These are phyloP conservation scores for Parietaria judaica DNA, from an alignment of 306 rosid genomes.

Conservation along the genomic window DNA sequence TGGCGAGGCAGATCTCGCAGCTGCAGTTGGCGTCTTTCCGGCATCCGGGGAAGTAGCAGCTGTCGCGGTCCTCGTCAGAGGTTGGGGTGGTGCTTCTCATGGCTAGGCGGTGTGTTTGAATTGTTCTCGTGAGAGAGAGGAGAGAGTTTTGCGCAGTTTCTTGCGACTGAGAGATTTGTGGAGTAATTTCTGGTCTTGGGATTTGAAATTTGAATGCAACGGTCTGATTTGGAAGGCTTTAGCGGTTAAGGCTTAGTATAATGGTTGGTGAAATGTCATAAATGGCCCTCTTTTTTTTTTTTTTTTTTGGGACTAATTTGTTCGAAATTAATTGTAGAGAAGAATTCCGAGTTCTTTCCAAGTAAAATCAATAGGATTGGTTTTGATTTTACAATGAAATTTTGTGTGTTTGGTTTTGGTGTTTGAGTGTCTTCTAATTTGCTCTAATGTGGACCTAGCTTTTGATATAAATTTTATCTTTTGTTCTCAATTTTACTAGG, in stretches of 20 bases:
- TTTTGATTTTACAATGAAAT: no score
- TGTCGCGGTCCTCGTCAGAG: conserved; percentile 38
- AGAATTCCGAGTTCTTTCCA: no score
- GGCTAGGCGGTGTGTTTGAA: conserved; percentile 7
- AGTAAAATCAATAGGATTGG: no score
- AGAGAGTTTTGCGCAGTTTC: background rate
- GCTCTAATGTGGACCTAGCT: no score
- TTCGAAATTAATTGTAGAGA: no score
- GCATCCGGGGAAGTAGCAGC: conserved; percentile 79
- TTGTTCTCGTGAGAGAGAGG: background rate
- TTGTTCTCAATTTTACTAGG: no score
- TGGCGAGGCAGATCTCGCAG: conserved; percentile 68
- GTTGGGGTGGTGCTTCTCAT: conserved; percentile 28
- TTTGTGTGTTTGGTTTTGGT: no score
- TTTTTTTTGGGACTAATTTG: background rate
- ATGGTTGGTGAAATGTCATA: background rate
- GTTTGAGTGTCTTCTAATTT: no score
- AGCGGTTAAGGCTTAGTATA: background rate
- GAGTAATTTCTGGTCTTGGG: background rate
- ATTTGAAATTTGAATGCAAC: conserved; percentile 57
- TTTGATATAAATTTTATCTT: no score
- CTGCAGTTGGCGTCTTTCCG: conserved; percentile 68
- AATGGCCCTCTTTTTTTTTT: background rate
- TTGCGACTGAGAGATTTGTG: background rate
- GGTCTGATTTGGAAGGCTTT: conserved; percentile 28